These are phyloP conservation scores for Tulasnella sp. DNA, from an alignment of 768 basidiomycete genomes.

Conservation along the genomic window DNA sequence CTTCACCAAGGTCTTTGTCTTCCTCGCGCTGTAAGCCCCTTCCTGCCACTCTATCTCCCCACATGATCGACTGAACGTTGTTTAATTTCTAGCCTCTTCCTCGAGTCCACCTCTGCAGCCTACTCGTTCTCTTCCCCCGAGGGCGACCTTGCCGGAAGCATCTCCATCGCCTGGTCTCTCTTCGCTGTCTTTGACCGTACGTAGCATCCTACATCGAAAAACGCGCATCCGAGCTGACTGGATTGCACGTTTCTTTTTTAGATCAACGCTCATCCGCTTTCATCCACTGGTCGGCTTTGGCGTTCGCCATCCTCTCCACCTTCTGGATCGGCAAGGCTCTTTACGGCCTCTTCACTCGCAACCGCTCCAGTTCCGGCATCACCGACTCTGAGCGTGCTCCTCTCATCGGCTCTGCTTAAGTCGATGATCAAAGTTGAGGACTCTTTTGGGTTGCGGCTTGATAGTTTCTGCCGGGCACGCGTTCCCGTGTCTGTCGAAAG, in stretches of 20 bases:
- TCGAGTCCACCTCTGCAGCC: constrained; percentile 83
- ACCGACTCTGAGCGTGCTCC: constrained; percentile 85
- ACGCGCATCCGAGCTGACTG: constrained; percentile 4
- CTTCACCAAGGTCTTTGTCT: constrained; percentile 93
- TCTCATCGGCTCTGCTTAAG: constrained; percentile 39
- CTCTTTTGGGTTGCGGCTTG: background rate
- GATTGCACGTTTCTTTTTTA: constrained; percentile 25
- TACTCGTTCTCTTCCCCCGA: constrained; percentile 88
- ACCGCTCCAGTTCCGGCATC: constrained; percentile 43
- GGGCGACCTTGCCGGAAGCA: constrained; percentile 86
- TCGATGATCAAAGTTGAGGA: background rate
- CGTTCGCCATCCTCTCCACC: constrained; percentile 73
- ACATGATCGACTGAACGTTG: background rate
- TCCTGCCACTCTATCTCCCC: background rate
- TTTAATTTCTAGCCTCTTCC: constrained; percentile 58
- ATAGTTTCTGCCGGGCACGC: background rate
- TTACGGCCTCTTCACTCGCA: constrained; percentile 42
- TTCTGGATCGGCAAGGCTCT: constrained; percentile 77
- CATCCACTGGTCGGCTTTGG: constrained; percentile 86
- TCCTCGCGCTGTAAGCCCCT: constrained; percentile 68
- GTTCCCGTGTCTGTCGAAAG: background rate
- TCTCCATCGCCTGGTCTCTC: constrained; percentile 88
- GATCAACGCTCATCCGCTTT: constrained; percentile 59
- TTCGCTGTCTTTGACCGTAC: constrained; percentile 75
- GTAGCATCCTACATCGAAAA: background rate